Percentiles rank a stretch among this genome's conserved stretches.
Evolutionary conservation across 768 basidiomycete species (phyloP).

Genomic region (Bullera alba): DNA sequence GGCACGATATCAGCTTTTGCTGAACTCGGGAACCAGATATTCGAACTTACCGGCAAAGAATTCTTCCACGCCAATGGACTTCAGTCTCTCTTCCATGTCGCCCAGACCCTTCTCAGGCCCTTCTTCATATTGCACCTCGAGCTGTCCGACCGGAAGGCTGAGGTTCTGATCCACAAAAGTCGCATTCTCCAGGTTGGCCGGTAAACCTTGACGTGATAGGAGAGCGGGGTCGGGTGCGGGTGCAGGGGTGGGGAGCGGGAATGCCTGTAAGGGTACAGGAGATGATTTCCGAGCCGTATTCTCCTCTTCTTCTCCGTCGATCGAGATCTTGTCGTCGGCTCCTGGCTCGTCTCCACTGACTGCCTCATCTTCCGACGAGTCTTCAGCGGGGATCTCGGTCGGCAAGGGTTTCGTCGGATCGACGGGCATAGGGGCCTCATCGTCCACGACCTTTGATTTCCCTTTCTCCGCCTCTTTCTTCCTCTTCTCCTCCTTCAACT

Average conservation of each 20-base stretch:
- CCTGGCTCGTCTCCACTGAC: constrained; percentile 9
- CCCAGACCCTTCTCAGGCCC: constrained; percentile 51
- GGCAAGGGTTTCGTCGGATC: constrained; percentile 9
- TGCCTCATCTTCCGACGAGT: neutral
- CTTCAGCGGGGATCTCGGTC: constrained; percentile 24
- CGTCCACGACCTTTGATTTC: constrained; percentile 3
- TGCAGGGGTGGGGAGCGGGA: constrained; percentile 38
- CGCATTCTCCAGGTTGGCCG: constrained; percentile 40
- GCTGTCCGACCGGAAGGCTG: constrained; percentile 16
- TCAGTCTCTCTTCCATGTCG: constrained; percentile 57
- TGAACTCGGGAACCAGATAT: neutral
- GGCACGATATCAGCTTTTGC: neutral
- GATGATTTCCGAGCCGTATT: constrained; percentile 4
- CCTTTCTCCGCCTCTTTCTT: constrained; percentile 12
- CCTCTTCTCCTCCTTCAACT: constrained; percentile 15
- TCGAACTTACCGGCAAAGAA: constrained; percentile 71
- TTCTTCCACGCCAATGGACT: constrained; percentile 72
- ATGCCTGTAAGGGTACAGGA: constrained; percentile 31
- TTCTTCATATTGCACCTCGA: constrained; percentile 7
- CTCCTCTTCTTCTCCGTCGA: constrained; percentile 1
- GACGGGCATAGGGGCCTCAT: neutral
- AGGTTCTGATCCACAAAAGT: constrained; percentile 36
- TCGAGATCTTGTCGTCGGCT: constrained; percentile 3
- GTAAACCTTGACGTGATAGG: constrained; percentile 40
- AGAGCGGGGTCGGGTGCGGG: constrained; percentile 36